Percentiles rank a stretch among this genome's conserved stretches.
Evolutionary conservation across 805 yeast species (phyloP).

Genomic region (Candida silvicultrix): DNA sequence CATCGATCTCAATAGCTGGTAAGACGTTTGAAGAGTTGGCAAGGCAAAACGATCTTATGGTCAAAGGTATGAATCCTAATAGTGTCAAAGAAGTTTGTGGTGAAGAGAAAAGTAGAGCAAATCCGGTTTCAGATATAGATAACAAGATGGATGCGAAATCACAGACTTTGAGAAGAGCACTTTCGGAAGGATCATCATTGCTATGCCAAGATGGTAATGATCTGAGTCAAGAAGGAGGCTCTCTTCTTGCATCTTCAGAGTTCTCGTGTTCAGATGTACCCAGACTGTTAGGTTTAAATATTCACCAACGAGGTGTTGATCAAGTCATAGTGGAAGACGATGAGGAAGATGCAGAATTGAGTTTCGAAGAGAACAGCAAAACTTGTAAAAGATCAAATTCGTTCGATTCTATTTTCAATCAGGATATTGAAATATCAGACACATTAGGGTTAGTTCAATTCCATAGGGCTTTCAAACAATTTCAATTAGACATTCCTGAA

Average conservation of each 20-base stretch:
- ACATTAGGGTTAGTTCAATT: constrained; percentile 12
- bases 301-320: not conserved
- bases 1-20: constrained; percentile 51
- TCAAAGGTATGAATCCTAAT: constrained; percentile 41
- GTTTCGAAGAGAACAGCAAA: not conserved
- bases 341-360: not conserved
- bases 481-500: not conserved
- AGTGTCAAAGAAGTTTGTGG: too few relatives aligned
- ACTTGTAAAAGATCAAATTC: not conserved
- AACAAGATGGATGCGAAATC: too few relatives aligned
- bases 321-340: not conserved
- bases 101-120: too few relatives aligned
- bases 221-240: too few relatives aligned
- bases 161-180: too few relatives aligned
- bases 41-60: constrained; percentile 12
- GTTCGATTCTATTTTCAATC: not conserved
- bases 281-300: not conserved
- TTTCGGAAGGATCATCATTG: not conserved
- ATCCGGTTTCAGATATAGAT: constrained; percentile 4
- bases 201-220: too few relatives aligned
- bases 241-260: too few relatives aligned
- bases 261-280: too few relatives aligned
- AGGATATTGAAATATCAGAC: constrained; percentile 5
- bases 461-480: not conserved
- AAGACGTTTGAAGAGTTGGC: constrained; percentile 45